Evolutionary conservation across 257 asterid species (phyloP).

Genomic region (Forsythia suspensa): DNA sequence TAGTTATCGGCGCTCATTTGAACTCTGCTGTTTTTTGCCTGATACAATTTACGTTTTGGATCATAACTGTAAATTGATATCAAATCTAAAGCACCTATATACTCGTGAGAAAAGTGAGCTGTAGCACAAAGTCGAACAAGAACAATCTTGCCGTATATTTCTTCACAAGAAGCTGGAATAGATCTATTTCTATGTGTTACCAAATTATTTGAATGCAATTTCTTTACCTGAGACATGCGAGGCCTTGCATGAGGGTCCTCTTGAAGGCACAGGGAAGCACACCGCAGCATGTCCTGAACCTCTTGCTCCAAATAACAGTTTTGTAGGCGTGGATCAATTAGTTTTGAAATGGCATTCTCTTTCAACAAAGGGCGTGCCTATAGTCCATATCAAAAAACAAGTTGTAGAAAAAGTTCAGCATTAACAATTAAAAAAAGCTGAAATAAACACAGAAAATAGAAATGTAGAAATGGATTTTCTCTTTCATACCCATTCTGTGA

Average conservation of each 20-base stretch:
- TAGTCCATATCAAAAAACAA: slow-evolving; percentile 2
- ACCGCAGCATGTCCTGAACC: slow-evolving; percentile 54
- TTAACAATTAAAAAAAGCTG: background rate
- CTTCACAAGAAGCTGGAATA: background rate
- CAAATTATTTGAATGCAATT: background rate
- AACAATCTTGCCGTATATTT: background rate
- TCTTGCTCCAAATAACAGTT: slow-evolving; percentile 55
- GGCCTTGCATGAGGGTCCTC: slow-evolving; percentile 71
- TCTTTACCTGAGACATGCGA: slow-evolving; percentile 81
- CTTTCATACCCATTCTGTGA: slow-evolving; percentile 74
- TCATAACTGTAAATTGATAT: too few relatives aligned
- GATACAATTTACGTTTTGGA: too few relatives aligned
- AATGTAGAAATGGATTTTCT: background rate
- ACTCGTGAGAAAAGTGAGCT: background rate
- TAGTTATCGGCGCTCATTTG: too few relatives aligned
- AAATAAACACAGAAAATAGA: background rate
- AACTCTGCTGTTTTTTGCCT: too few relatives aligned
- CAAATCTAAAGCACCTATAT: background rate
- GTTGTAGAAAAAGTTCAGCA: background rate
- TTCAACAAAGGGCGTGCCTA: slow-evolving; percentile 84
- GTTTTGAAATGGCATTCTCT: slow-evolving; percentile 37
- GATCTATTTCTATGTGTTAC: background rate
- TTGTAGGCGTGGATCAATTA: slow-evolving; percentile 62
- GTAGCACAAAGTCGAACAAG: background rate
- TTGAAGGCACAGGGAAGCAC: slow-evolving; percentile 68